These are phyloP conservation scores for Fusarium udum DNA, from an alignment of 2,329 filamentous ascomycete genomes.

Conservation along the genomic window DNA sequence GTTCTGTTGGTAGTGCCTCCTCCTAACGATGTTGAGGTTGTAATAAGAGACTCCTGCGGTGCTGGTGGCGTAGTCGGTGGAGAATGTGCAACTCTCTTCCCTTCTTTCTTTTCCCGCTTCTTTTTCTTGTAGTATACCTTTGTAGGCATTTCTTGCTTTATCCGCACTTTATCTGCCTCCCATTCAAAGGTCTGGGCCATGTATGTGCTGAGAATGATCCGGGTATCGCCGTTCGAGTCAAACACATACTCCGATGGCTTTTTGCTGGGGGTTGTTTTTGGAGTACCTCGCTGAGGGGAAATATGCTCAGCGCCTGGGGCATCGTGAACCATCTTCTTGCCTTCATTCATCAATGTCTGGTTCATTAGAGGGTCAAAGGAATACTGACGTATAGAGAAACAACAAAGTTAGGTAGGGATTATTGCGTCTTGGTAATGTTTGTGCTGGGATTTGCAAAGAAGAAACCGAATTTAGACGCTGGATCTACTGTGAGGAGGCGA, in stretches of 20 bases:
- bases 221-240: background rate
- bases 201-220: background rate
- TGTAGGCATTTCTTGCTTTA: fast-evolving
- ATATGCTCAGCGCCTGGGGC: fast-evolving
- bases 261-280: background rate
- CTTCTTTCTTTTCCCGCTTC: background rate
- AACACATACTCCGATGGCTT: background rate
- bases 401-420: fast-evolving
- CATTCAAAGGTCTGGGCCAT: background rate
- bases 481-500: fast-evolving
- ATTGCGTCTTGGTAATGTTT: fast-evolving
- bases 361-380: fast-evolving
- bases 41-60: fast-evolving
- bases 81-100: fast-evolving
- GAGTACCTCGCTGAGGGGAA: fast-evolving
- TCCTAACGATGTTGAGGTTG: fast-evolving
- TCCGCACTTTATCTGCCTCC: background rate
- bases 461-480: background rate
- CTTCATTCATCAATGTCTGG: fast-evolving
- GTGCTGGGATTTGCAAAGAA: fast-evolving
- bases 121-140: background rate
- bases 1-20: fast-evolving
- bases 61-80: background rate
- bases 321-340: fast-evolving
- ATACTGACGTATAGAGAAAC: fast-evolving